Evolutionary conservation across 352 stramenopile genomes (phyloP), one percentile per base, ranked within the genome.

Genomic region (Discostella stelligera): DNA sequence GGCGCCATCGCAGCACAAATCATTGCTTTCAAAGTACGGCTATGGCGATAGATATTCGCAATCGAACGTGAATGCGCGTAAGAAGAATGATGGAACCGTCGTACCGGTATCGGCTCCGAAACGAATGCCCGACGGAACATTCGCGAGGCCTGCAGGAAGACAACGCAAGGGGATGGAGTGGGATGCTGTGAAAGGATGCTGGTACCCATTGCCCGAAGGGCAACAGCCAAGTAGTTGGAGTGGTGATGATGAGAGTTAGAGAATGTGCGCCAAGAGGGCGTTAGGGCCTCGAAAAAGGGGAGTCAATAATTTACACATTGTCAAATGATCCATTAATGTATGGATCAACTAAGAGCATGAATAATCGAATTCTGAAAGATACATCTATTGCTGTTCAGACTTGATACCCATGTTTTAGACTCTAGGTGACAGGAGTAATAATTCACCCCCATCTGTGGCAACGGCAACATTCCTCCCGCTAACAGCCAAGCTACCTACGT

Each of bases 91-190:
- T 74, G 85, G 85, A 13, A 87, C 71, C 13, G 80, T 91, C 0
- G 75, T 74, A 20, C 82, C 85, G 13, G 82, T 81, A 6, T 73
- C 71, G 6, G 62, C 77, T 55, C 85, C 85, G 6, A 91, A 91
- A 59, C 66, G 75, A 32, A 73, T 71, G 27, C 80, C 84, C 13
- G 77, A 91, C 54, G 85, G 85, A 44, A 56, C 75, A 21, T 91
- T 77, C 53, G 65, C 79, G 46, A 39, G 82, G 58, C 85, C 85
- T 8, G 72, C 82, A 27, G 85, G 85, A 64, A 82, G 85, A 65
- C 76, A 77, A 48, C 48, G 85, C 14, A 89, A 88, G 66, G 82
- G 82, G 9, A 89, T 89, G 82, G 76, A 87, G 44, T 91, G 85
- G 85, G 85, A 91, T 77, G 76, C 85, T 2, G 58, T 85, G 6